Conservation (phyloP, 2,329 filamentous ascomycete genomes). For the Magnaporthiopsis rhizophila region DNA sequence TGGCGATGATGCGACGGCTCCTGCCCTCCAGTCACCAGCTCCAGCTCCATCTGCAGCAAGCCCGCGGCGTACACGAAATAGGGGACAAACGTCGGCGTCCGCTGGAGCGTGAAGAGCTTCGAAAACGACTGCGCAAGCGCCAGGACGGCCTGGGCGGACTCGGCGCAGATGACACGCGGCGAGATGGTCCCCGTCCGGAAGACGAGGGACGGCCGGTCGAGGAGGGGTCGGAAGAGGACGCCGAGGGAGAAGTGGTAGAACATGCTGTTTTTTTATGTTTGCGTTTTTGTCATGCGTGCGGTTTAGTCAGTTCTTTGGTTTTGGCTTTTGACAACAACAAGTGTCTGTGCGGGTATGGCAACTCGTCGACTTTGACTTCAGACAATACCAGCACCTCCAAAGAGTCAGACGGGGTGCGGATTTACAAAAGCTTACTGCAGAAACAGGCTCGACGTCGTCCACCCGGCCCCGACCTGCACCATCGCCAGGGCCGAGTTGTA, state of each 20-base stretch:
- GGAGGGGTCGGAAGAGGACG: slow-evolving; percentile 8
- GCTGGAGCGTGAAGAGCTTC: slow-evolving; percentile 20
- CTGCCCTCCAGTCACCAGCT: too few species aligned
- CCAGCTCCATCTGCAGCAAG: slow-evolving; percentile 1
- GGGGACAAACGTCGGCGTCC: slow-evolving; percentile 23
- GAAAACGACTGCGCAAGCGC: slow-evolving; percentile 19
- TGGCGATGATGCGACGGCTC: neutral
- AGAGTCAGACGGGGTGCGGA: too few species aligned
- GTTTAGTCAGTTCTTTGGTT: neutral
- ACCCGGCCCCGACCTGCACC: slow-evolving; percentile 3
- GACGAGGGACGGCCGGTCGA: neutral
- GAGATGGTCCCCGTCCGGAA: slow-evolving; percentile 7
- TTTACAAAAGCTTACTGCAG: slow-evolving; percentile 7
- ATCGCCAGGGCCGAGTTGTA: slow-evolving; percentile 6
- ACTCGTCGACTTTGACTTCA: too few species aligned
- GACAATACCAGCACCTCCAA: too few species aligned
- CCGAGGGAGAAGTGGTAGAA: slow-evolving; percentile 11
- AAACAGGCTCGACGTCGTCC: slow-evolving; percentile 7
- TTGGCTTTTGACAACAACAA: neutral
- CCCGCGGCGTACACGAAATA: slow-evolving; percentile 19
- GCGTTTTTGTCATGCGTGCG: neutral
- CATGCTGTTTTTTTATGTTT: slow-evolving; percentile 8
- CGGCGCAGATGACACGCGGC: slow-evolving; percentile 20
- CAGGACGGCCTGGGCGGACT: slow-evolving; percentile 4
- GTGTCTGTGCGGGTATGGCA: neutral